Percentiles rank a stretch among this genome's conserved stretches.
phyloP scores from a whole-genome alignment of 495 filamentous ascomycete genomes.

The Penicillium atrosanguineum region DNA sequence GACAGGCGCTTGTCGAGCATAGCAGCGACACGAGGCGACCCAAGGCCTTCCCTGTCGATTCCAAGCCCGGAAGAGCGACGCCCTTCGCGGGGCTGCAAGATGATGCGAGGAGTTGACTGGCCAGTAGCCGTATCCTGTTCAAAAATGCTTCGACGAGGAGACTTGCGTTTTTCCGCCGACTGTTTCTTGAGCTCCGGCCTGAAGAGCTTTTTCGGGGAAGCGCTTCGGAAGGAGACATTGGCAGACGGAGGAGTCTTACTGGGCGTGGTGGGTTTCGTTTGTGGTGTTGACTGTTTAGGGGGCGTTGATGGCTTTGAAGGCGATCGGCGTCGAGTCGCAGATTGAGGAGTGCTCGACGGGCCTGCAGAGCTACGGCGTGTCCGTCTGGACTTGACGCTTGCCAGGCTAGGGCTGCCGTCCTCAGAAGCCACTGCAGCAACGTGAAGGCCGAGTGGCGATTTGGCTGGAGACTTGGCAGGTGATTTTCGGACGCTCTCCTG shows the following conservation, averaged over 20 bases:
- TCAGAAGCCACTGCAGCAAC: slow-evolving; percentile 52
- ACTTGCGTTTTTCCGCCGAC: slow-evolving; percentile 35
- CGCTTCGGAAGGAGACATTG: slow-evolving; percentile 42
- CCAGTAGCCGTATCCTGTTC: slow-evolving; percentile 57
- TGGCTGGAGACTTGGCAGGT: slow-evolving; percentile 26
- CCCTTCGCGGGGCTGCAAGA: slow-evolving; percentile 61
- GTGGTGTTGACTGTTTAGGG: slow-evolving; percentile 52
- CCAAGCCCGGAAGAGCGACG: slow-evolving; percentile 71
- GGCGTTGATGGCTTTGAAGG: slow-evolving; percentile 48
- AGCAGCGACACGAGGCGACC: slow-evolving; percentile 72
- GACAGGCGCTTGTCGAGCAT: slow-evolving; percentile 71
- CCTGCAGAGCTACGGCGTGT: slow-evolving; percentile 50
- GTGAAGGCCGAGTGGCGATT: slow-evolving; percentile 30
- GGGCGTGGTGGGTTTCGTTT: slow-evolving; percentile 48
- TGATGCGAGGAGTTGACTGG: slow-evolving; percentile 57
- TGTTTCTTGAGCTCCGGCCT: slow-evolving; percentile 46
- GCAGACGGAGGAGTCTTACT: slow-evolving; percentile 51
- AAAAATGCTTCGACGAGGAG: slow-evolving; percentile 52
- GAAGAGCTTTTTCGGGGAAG: slow-evolving; percentile 56
- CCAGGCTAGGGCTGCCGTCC: slow-evolving; percentile 57
- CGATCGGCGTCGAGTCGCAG: slow-evolving; percentile 30
- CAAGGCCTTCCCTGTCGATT: slow-evolving; percentile 70
- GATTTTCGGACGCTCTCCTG: slow-evolving; percentile 37
- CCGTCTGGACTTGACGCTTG: slow-evolving; percentile 51
- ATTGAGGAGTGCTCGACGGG: slow-evolving; percentile 45